Conservation (phyloP, 2,329 filamentous ascomycete species). For the Trichoderma breve region DNA sequence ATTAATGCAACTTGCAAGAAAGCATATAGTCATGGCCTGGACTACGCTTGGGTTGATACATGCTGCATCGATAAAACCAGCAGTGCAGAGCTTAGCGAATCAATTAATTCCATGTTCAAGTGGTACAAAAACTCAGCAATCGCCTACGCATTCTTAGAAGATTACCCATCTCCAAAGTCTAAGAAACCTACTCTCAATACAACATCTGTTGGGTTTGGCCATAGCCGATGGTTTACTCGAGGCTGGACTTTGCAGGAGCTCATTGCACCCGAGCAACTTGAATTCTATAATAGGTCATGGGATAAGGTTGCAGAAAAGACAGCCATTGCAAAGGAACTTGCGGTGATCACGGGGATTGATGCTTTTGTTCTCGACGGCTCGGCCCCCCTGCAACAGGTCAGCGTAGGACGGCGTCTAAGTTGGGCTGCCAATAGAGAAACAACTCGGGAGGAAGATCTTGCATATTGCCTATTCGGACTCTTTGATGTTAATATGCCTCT, state of each 20-base stretch:
- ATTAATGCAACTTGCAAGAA: background rate
- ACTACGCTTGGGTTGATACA: background rate
- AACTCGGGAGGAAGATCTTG: background rate
- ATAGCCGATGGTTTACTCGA: background rate
- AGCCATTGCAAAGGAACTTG: background rate
- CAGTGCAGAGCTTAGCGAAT: background rate
- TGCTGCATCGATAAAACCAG: background rate
- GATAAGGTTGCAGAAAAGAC: background rate
- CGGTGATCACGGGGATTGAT: background rate
- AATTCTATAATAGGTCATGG: background rate
- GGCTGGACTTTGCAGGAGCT: background rate
- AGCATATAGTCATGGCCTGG: background rate
- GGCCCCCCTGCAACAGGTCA: background rate
- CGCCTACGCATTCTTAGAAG: background rate
- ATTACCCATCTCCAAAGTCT: background rate
- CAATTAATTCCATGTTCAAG: background rate
- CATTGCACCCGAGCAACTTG: background rate
- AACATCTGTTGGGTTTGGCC: background rate
- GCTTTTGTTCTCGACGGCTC: background rate
- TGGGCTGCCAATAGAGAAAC: background rate
- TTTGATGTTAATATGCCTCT: background rate
- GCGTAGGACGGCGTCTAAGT: background rate
- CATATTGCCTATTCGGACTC: background rate
- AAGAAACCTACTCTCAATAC: background rate
- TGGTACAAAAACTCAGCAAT: background rate